Evolutionary conservation across 1,139 yeast genomes (phyloP), one percentile per base, ranked within the genome.

Genomic region (Yamadazyma diospyri): DNA sequence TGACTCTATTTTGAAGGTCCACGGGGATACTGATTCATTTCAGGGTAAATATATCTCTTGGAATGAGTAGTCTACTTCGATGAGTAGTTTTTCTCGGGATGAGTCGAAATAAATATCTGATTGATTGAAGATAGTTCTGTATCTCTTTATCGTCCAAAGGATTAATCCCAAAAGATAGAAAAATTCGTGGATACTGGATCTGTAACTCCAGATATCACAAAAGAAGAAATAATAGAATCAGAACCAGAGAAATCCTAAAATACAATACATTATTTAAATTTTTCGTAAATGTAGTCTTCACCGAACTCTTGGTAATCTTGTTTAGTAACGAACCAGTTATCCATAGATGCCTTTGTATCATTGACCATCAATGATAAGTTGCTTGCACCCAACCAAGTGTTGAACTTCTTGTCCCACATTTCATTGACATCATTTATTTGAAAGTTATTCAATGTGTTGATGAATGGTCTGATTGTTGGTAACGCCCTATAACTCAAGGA

Each of bases 381-480:
- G 43, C 79, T 72, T 2, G 86, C 85, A 25, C 87, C 87, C 23
- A 76, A 51, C 87, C 87, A 80, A 11, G 72, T 67, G 27, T 81
- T 74, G 42, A 69, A 72, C 38, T 63, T 71, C 46, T 78, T 69
- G 43, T 79, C 85, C 69, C 72, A 67, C 12, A 55, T 48, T 32
- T 68, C 72, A 36, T 54, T 53, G 30, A 58, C 45, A 26, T 61
- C 65, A 25, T 55, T 57, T 16, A 48, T 42, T 25, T 49, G 53
- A 32, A 54, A 53, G 32, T 53, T 50, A 16, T 56, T 50, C 35
- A 57, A 43, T 14, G 53, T 50, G 19, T 47, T 46, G 15, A 57
- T 52, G 48, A 65, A 68, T 12, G 23, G 22, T 20, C 34, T 19
- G 13, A 28, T 14, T 50, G 75, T 76, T 11, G 82, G 79, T 40